Evolutionary conservation across 2,329 filamentous ascomycete species (phyloP).

Genomic region (Seiridium cupressi): DNA sequence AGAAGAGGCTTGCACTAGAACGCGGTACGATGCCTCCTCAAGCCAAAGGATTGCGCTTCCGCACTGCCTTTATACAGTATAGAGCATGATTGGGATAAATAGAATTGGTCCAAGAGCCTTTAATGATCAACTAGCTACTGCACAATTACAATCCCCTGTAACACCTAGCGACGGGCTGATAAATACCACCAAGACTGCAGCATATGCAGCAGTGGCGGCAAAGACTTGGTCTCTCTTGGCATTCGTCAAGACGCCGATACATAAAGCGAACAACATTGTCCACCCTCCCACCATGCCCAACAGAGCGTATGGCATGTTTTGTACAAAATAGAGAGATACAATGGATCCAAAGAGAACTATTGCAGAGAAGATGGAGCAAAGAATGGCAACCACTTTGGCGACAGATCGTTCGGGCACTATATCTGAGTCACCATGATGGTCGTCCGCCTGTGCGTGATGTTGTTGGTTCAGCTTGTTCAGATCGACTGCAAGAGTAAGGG

Average conservation of each 20-base stretch:
- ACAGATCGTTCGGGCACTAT: conserved; percentile 6
- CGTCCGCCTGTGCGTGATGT: neutral
- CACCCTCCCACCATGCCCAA: conserved; percentile 15
- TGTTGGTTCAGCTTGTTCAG: neutral
- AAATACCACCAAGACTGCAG: conserved; percentile 14
- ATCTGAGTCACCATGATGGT: neutral
- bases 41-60: too few relatives aligned
- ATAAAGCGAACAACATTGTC: conserved; percentile 13
- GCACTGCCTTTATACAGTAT: too few relatives aligned
- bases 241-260: conserved; percentile 14
- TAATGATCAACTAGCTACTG: neutral
- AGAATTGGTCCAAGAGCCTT: neutral
- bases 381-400: neutral
- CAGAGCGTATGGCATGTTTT: conserved; percentile 1
- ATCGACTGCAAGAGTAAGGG: neutral
- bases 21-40: too few relatives aligned
- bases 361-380: conserved; percentile 6
- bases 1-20: too few relatives aligned
- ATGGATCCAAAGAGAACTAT: conserved; percentile 10
- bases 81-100: too few relatives aligned
- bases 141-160: neutral
- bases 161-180: conserved; percentile 9
- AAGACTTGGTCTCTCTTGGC: conserved; percentile 14
- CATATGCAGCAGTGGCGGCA: conserved; percentile 14
- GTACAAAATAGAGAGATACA: conserved; percentile 6